Evolutionary conservation across 75 land plant genomes (phyloP).

Genomic region (Sequoiadendron giganteum): DNA sequence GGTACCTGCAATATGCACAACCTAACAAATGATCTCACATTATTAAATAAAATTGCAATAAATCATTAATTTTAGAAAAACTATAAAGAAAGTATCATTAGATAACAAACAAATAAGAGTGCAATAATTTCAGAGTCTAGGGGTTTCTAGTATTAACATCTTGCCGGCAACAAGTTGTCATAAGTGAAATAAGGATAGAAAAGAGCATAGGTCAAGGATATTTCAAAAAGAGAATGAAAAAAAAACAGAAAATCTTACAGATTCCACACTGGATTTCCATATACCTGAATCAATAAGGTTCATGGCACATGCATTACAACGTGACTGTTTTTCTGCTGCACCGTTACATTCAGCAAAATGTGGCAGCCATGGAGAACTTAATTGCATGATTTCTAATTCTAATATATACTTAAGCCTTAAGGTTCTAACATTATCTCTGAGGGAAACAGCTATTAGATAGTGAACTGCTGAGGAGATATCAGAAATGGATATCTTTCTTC

Average conservation of each 20-base stretch:
- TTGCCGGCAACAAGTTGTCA: neutral
- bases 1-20: constrained; percentile 94
- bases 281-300: neutral
- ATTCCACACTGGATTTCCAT: neutral
- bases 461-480: no score
- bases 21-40: constrained; percentile 37
- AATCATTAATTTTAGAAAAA: neutral
- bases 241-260: neutral
- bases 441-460: no score
- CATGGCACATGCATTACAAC: no score
- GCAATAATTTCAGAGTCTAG: neutral
- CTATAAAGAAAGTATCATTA: neutral
- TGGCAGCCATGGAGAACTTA: neutral
- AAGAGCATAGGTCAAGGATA: neutral
- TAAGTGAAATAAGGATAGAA: neutral
- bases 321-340: no score
- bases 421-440: neutral
- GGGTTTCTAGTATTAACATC: neutral
- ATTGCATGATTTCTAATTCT: neutral
- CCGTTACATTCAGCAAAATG: no score
- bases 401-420: neutral
- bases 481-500: no score
- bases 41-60: neutral
- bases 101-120: neutral
- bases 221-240: neutral